Percentiles rank a stretch among this genome's conserved stretches.
phyloP scores from a whole-genome alignment of 306 rosid genomes.

The Rosa chinensis region DNA sequence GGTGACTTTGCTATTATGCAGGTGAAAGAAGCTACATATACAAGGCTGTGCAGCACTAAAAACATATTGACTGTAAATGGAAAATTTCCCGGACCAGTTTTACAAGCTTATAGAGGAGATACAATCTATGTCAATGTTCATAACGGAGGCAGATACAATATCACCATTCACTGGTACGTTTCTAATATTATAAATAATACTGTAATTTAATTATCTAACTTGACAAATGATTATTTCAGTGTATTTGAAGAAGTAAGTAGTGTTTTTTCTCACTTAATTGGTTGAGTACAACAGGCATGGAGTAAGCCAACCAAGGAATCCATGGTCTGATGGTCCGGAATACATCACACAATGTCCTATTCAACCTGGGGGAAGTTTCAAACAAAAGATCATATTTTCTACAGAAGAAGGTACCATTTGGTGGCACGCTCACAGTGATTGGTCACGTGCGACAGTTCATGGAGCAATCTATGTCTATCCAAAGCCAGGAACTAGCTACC shows the following conservation, averaged over 20 bases:
- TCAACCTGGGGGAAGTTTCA: background rate
- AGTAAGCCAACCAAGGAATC: slow-evolving; percentile 7
- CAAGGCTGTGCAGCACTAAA: slow-evolving; percentile 55
- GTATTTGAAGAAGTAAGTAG: background rate
- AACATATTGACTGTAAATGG: slow-evolving; percentile 62
- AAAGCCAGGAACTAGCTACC: slow-evolving; percentile 5
- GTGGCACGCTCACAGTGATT: slow-evolving; percentile 11
- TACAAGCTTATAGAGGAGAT: slow-evolving; percentile 44
- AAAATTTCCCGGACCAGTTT: slow-evolving; percentile 59
- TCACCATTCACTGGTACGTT: slow-evolving; percentile 59
- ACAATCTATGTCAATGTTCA: slow-evolving; percentile 52
- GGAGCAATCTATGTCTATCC: slow-evolving; percentile 3
- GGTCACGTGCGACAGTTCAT: background rate
- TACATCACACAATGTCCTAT: slow-evolving; percentile 9
- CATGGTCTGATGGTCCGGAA: slow-evolving; percentile 8
- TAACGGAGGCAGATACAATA: slow-evolving; percentile 44
- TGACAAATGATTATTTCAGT: too few species aligned
- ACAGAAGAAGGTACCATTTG: slow-evolving; percentile 7
- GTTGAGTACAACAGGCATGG: slow-evolving; percentile 1
- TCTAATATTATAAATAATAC: background rate
- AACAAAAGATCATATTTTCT: slow-evolving; percentile 1
- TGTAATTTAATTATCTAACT: background rate
- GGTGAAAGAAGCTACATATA: slow-evolving; percentile 51
- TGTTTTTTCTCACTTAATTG: background rate
- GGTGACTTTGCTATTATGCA: background rate